Evolutionary conservation across 371 early-diverging fungal species (phyloP).

Genomic region (Circinella umbellata): DNA sequence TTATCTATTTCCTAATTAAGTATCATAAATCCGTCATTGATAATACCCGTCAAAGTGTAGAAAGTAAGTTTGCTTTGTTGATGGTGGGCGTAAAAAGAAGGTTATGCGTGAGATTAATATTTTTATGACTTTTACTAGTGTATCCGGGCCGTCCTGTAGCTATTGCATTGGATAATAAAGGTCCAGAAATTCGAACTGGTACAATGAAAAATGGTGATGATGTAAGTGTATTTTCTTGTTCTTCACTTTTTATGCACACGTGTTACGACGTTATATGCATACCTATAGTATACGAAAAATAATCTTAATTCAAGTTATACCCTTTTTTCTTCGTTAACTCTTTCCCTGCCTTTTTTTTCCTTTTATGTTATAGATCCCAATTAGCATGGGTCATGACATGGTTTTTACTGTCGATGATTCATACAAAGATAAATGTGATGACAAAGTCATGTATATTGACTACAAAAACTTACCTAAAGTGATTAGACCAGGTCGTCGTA

Average conservation of each 20-base stretch:
- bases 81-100: too few relatives aligned
- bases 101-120: too few relatives aligned
- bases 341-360: not conserved
- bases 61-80: constrained; percentile 31
- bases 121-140: constrained; percentile 16
- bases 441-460: constrained; percentile 81
- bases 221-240: constrained; percentile 23
- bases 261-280: too few relatives aligned
- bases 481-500: constrained; percentile 79
- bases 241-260: not conserved
- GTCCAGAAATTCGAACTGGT: constrained; percentile 87
- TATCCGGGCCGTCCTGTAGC: constrained; percentile 72
- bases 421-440: constrained; percentile 67
- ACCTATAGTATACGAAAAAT: too few relatives aligned
- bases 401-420: constrained; percentile 81
- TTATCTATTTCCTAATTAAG: constrained; percentile 19
- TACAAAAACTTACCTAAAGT: constrained; percentile 88
- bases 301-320: too few relatives aligned
- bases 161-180: constrained; percentile 89
- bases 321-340: too few relatives aligned
- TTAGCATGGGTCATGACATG: constrained; percentile 80
- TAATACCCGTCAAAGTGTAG: constrained; percentile 71
- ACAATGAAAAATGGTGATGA: constrained; percentile 68
- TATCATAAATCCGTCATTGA: constrained; percentile 87
- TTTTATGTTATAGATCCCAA: constrained; percentile 51